These are phyloP conservation scores for Aspergillus flavus DNA, from an alignment of 2,329 filamentous ascomycete species.

Conservation along the genomic window DNA sequence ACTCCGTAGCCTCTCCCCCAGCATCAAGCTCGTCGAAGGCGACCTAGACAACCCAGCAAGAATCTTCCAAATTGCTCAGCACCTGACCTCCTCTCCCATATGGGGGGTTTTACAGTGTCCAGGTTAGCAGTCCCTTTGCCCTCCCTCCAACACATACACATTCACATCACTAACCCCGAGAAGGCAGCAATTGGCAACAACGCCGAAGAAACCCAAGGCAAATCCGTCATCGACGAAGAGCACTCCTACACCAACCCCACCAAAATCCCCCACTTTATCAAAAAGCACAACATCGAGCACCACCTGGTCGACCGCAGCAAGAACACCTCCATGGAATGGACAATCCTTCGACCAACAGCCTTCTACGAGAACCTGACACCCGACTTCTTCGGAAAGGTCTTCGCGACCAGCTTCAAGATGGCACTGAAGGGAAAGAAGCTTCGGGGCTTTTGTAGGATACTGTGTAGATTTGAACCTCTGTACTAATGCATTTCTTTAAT, in stretches of 20 bases:
- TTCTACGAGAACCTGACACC: constrained; percentile 63
- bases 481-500: not conserved
- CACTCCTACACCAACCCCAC: constrained; percentile 56
- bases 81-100: constrained; percentile 43
- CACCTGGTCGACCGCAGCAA: constrained; percentile 53
- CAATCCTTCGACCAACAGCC: constrained; percentile 62
- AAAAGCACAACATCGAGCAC: constrained; percentile 64
- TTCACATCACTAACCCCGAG: not conserved
- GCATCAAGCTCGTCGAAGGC: constrained; percentile 60
- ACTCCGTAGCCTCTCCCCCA: constrained; percentile 48
- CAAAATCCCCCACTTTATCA: constrained; percentile 63
- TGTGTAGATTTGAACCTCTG: not conserved
- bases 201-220: constrained; percentile 58
- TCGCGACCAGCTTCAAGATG: constrained; percentile 46
- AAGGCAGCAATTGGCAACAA: constrained; percentile 7
- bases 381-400: constrained; percentile 52
- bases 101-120: constrained; percentile 68
- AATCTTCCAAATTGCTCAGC: constrained; percentile 53
- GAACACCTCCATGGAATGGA: constrained; percentile 58
- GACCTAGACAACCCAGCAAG: constrained; percentile 55
- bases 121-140: constrained; percentile 40
- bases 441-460: too few relatives aligned
- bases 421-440: constrained; percentile 46
- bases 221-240: constrained; percentile 57
- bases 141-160: not conserved